Percentiles rank a stretch among this genome's conserved stretches.
Conservation (phyloP, 768 basidiomycete genomes). For the Tulasnella sp. region DNA sequence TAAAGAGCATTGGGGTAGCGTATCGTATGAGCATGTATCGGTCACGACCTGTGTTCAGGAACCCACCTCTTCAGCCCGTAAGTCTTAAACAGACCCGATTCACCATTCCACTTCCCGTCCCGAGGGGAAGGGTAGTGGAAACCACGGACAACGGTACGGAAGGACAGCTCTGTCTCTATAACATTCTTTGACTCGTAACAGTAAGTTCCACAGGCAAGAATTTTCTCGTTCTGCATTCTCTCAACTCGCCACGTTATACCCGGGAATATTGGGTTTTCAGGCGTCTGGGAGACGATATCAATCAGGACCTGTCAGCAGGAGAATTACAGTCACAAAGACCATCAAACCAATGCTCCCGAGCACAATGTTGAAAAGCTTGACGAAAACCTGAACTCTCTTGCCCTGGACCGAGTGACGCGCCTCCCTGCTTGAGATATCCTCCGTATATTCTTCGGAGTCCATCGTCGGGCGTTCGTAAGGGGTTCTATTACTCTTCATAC, state of each 20-base stretch:
- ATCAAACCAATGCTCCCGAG: constrained; percentile 34
- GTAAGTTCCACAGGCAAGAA: constrained; percentile 5
- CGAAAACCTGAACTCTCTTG: constrained; percentile 34
- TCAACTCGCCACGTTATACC: constrained; percentile 46
- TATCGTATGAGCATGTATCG: background rate
- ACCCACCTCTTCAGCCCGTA: background rate
- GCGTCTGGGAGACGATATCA: constrained; percentile 27
- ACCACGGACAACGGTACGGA: background rate
- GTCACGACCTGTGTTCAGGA: background rate
- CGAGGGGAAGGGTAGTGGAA: constrained; percentile 26
- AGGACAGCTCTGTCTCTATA: background rate
- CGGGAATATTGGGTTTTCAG: constrained; percentile 32
- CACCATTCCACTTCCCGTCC: background rate
- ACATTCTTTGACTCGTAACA: constrained; percentile 10
- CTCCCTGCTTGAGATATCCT: background rate
- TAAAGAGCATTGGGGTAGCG: background rate
- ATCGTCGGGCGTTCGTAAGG: background rate
- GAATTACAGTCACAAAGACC: background rate
- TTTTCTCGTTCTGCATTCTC: constrained; percentile 31
- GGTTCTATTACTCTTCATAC: background rate
- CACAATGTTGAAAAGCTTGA: constrained; percentile 37
- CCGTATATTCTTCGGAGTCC: background rate
- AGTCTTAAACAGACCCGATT: background rate
- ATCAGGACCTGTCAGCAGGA: background rate
- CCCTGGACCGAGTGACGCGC: constrained; percentile 29